phyloP scores from a whole-genome alignment of 148 eudicot species.

The Diospyros kaki region DNA sequence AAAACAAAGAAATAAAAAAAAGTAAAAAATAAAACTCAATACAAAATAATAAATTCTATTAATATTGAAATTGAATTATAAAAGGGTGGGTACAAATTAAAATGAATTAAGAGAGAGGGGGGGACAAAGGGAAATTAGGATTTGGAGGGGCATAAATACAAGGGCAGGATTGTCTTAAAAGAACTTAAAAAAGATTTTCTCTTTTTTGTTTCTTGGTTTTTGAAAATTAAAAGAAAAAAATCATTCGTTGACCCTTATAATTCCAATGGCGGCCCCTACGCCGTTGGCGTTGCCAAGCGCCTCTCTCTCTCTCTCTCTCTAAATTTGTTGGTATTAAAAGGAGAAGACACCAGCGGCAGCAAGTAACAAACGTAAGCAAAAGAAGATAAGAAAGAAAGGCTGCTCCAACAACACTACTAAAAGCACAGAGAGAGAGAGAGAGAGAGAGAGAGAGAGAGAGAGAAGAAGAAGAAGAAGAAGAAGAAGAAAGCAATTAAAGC shows the following conservation, averaged over 20 bases:
- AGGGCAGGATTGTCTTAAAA: slow-evolving; percentile 43
- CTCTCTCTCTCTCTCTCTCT: slow-evolving; percentile 12
- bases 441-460: slow-evolving; percentile 8
- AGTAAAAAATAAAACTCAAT: too few relatives aligned
- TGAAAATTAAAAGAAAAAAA: neutral
- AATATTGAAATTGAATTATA: too few relatives aligned
- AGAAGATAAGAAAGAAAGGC: slow-evolving; percentile 36
- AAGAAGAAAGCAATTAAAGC: too few relatives aligned
- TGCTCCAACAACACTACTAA: slow-evolving; percentile 14
- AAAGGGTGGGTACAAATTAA: too few relatives aligned
- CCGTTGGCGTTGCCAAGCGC: slow-evolving; percentile 54
- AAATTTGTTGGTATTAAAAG: slow-evolving; percentile 35
- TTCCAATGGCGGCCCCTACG: slow-evolving; percentile 61
- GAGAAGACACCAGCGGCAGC: slow-evolving; percentile 19
- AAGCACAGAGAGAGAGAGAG: slow-evolving; percentile 1
- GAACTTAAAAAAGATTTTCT: slow-evolving; percentile 18
- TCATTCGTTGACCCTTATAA: slow-evolving; percentile 56
- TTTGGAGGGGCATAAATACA: slow-evolving; percentile 16
- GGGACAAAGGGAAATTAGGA: too few relatives aligned
- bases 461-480: too few relatives aligned
- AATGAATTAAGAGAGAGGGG: too few relatives aligned
- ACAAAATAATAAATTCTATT: too few relatives aligned
- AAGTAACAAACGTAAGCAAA: slow-evolving; percentile 20
- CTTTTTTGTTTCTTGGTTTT: too few relatives aligned
- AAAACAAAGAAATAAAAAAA: too few relatives aligned